phyloP scores from a whole-genome alignment of 768 basidiomycete genomes.

The Boletellus ananas region DNA sequence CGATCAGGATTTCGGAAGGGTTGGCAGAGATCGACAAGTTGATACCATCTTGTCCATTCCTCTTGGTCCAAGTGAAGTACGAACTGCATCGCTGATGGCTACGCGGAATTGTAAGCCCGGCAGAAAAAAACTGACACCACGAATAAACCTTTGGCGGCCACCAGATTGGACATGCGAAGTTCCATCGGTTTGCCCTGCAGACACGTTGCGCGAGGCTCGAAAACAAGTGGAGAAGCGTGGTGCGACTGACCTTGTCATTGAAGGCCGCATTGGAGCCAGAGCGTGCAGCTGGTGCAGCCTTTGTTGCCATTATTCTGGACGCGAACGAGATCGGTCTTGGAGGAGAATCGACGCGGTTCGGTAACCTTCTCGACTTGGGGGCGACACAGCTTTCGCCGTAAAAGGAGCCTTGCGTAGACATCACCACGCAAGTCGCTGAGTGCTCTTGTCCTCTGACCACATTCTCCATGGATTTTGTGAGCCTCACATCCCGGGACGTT shows the following conservation, averaged over 20 bases:
- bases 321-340: constrained; percentile 9
- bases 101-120: constrained; percentile 8
- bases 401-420: constrained; percentile 27
- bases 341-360: constrained; percentile 19
- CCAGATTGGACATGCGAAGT: constrained; percentile 94
- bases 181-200: constrained; percentile 95
- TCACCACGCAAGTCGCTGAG: not conserved
- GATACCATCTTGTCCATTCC: constrained; percentile 99
- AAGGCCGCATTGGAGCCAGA: constrained; percentile 73
- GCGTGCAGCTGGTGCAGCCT: constrained; percentile 11
- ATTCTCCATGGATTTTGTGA: constrained; percentile 38
- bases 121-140: not conserved
- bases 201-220: constrained; percentile 26
- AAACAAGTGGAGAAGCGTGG: not conserved
- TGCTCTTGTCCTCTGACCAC: constrained; percentile 23
- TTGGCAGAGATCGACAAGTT: constrained; percentile 13
- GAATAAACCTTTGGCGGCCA: constrained; percentile 87
- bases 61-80: constrained; percentile 92
- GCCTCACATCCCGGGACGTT: constrained; percentile 4
- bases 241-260: constrained; percentile 69
- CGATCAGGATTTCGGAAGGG: constrained; percentile 9
- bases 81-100: constrained; percentile 97
- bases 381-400: constrained; percentile 27
- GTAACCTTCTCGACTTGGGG: constrained; percentile 22
- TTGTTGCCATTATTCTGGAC: constrained; percentile 27